Evolutionary conservation across 192 early-diverging fungal species (phyloP), one percentile per base, ranked within the genome.

Genomic region (Backusella morwellensis): DNA sequence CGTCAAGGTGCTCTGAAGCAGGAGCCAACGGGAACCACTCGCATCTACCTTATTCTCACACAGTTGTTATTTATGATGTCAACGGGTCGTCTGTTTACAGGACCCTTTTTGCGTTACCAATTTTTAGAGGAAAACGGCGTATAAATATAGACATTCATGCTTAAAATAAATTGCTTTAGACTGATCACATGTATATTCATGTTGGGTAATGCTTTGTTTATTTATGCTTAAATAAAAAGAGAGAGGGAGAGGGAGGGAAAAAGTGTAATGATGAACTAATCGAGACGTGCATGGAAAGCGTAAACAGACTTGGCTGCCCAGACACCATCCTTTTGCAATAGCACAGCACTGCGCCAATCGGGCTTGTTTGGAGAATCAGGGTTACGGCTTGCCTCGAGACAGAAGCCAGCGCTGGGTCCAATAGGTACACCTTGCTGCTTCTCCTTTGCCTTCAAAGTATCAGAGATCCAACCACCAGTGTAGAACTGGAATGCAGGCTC

Each of bases 401-500:
- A 94, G 54, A 97, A 87, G 0, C 87, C 95, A 41, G 91, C 77
- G 63, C 93, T 86, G 35, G 80, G 80, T 0, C 83, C 88, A 75
- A 89, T 88, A 0, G 54, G 23, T 0, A 70, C 84, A 15, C 84
- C 74, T 59, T 84, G 66, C 68, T 79, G 82, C 23, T 66, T 76
- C 26, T 74, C 67, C 68, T 76, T 74, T 50, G 86, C 90, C 6
- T 81, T 86, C 14, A 85, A 80, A 11, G 88, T 70, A 17, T 81
- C 66, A 12, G 90, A 83, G 40, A 95, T 83, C 76, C 84, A 93
- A 77, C 95, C 94, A 40, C 91, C 95, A 17, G 95, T 94, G 77
- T 97, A 97, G 69, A 97, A 78, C 76, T 96, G 93, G 73, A 97
- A 90, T 0, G 90, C 92, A 8, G 92, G 86, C 35, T 93, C 89